Evolutionary conservation across 768 basidiomycete species (phyloP).

Genomic region (Tephrocybe sp.): DNA sequence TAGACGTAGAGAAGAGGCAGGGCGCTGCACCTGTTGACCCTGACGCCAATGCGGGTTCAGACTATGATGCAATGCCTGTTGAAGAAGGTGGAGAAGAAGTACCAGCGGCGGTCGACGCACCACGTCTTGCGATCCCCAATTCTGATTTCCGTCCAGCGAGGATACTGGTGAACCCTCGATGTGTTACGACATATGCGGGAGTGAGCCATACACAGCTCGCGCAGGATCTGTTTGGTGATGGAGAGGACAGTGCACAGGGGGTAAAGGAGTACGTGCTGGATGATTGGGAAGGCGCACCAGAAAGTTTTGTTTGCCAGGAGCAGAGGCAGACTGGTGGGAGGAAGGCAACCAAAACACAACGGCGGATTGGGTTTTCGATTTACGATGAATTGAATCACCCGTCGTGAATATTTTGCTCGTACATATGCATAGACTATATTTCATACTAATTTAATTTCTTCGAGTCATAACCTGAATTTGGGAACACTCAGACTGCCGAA

Average conservation of each 20-base stretch:
- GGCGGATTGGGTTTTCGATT: slow-evolving; percentile 80
- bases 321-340: slow-evolving; percentile 87
- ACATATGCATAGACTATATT: too few relatives aligned
- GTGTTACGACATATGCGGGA: slow-evolving; percentile 97
- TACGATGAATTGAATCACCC: slow-evolving; percentile 58
- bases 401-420: too few relatives aligned
- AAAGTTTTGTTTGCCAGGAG: slow-evolving; percentile 98
- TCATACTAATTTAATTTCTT: too few relatives aligned
- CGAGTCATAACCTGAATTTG: too few relatives aligned
- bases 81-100: slow-evolving; percentile 50
- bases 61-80: slow-evolving; percentile 84
- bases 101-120: slow-evolving; percentile 32
- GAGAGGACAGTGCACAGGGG: slow-evolving; percentile 49
- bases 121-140: slow-evolving; percentile 72
- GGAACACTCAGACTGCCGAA: background rate
- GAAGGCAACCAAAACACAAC: slow-evolving; percentile 84
- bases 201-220: slow-evolving; percentile 95
- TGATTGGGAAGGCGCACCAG: slow-evolving; percentile 96
- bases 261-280: slow-evolving; percentile 80
- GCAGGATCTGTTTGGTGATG: slow-evolving; percentile 86
- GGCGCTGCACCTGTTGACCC: slow-evolving; percentile 41
- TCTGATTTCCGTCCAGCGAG: slow-evolving; percentile 84
- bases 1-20: slow-evolving; percentile 23
- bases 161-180: slow-evolving; percentile 93
- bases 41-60: slow-evolving; percentile 82